Conservation (phyloP, 2,329 filamentous ascomycete genomes). For the Nannizzia gypsea region DNA sequence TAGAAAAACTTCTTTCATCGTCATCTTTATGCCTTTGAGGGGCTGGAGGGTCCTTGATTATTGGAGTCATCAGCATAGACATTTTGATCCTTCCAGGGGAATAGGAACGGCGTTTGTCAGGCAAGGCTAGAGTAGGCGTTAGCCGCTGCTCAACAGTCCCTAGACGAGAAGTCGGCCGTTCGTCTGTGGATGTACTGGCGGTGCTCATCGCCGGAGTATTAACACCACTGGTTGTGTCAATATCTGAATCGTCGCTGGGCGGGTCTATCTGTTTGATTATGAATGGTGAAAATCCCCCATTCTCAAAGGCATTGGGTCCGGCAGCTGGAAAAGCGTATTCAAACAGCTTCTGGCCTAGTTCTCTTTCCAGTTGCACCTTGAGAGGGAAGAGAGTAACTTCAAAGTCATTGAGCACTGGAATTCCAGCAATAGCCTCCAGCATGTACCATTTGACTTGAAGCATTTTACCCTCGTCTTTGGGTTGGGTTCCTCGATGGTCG, state of each 20-base stretch:
- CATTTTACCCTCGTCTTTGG: conserved; percentile 62
- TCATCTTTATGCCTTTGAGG: conserved; percentile 15
- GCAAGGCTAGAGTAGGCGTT: conserved; percentile 61
- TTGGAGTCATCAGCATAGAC: neutral
- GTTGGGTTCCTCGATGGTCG: conserved; percentile 42
- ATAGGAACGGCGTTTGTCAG: conserved; percentile 30
- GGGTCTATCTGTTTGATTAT: conserved; percentile 43
- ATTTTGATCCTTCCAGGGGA: conserved; percentile 17
- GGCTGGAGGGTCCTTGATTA: conserved; percentile 12
- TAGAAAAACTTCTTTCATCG: conserved; percentile 11
- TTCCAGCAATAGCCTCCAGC: conserved; percentile 94
- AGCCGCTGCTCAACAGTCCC: conserved; percentile 72
- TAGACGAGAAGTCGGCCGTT: conserved; percentile 49
- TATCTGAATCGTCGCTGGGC: conserved; percentile 33
- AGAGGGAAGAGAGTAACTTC: conserved; percentile 88
- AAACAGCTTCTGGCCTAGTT: conserved; percentile 84
- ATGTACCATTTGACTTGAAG: conserved; percentile 94
- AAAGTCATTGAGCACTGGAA: conserved; percentile 93
- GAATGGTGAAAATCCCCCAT: conserved; percentile 40
- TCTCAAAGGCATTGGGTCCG: conserved; percentile 43
- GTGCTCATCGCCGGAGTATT: conserved; percentile 30
- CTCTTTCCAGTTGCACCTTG: conserved; percentile 83
- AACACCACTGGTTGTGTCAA: conserved; percentile 31
- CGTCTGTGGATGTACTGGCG: conserved; percentile 30
- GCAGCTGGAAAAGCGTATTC: conserved; percentile 94